Evolutionary conservation across 805 yeast genomes (phyloP), one percentile per base, ranked within the genome.

Genomic region (Candida nitratophila): DNA sequence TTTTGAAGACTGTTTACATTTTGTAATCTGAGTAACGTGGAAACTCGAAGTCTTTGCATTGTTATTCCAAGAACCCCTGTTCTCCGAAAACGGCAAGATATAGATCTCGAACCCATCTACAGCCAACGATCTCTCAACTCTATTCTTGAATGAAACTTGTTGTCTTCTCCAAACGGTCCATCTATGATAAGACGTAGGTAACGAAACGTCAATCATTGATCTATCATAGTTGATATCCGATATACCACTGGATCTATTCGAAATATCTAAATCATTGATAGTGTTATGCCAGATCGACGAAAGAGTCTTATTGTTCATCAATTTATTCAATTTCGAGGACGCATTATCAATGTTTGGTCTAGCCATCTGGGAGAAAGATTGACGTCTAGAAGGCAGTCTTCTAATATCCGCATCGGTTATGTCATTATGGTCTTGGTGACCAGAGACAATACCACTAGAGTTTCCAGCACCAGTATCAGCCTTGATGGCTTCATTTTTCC

Each of bases 31-130:
- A 17, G 85, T 77, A 10, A 89, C 78, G 56, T 89, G 95, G 60
- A 91, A 87, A 0, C 95, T 83, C 15, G 89, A 79, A 0, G 96
- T 90, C 57, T 90, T 90, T 52, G 84, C 58, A 40, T 49, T 44
- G 7, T 60, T 93, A 54, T 84, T 78, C 76, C 87, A 77, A 51
- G 75, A 56, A 17, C 66, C 66, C 41, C 63, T 77, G 46, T 78
- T 72, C 47, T 86, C 91, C 53, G 86, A 88, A 8, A 89, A 82
- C 0, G 97, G 96, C 54, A 87, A 78, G 40, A 91, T 76, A 55
- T 90, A 91, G 14, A 91, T 78, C 55, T 88, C 89, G 54, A 88
- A 96, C n/a, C 97, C 98, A 62, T 91, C 98, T 33, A 91, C 77
- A 1, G 93, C 89, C 29, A 91, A 69, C 1, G 89, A 77, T 53